Percentiles rank a stretch among this genome's conserved stretches.
Evolutionary conservation across 371 early-diverging fungal genomes (phyloP).

Genomic region (Phascolomyces articulosus): DNA sequence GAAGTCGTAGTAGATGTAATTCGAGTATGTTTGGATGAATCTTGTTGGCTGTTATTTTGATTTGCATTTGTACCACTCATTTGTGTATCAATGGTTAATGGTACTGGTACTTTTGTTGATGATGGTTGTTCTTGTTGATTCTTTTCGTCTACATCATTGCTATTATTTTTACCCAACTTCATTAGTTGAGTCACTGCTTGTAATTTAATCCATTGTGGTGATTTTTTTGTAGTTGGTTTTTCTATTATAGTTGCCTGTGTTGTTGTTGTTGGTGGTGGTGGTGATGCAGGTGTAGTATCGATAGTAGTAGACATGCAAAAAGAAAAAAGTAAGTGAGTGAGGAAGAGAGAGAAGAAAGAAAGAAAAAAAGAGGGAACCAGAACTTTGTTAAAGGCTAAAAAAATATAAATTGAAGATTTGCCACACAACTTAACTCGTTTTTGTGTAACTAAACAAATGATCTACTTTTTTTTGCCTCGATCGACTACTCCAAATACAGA

Average conservation of each 20-base stretch:
- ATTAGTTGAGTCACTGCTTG: constrained; percentile 13
- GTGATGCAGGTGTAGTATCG: not conserved
- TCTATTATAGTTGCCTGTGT: not conserved
- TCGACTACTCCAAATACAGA: not conserved
- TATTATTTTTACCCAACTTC: not conserved
- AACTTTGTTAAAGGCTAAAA: not conserved
- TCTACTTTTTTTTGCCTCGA: not conserved
- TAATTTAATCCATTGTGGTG: constrained; percentile 14
- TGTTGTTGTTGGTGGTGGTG: not conserved
- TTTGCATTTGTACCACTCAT: not conserved
- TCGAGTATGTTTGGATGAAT: constrained; percentile 1
- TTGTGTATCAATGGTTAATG: not conserved
- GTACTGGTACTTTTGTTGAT: not conserved
- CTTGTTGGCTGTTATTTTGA: not conserved
- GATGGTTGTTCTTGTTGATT: not conserved
- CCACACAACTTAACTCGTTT: not conserved
- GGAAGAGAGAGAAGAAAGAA: not conserved
- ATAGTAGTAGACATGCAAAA: not conserved
- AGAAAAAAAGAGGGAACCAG: not conserved
- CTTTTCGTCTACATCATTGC: not conserved
- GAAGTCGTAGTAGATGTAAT: not conserved
- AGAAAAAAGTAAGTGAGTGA: constrained; percentile 1
- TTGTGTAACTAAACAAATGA: not conserved
- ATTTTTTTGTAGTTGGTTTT: not conserved
- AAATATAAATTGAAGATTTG: not conserved